Conservation (phyloP, 2,329 filamentous ascomycete genomes). For the Aureobasidium sp. region DNA sequence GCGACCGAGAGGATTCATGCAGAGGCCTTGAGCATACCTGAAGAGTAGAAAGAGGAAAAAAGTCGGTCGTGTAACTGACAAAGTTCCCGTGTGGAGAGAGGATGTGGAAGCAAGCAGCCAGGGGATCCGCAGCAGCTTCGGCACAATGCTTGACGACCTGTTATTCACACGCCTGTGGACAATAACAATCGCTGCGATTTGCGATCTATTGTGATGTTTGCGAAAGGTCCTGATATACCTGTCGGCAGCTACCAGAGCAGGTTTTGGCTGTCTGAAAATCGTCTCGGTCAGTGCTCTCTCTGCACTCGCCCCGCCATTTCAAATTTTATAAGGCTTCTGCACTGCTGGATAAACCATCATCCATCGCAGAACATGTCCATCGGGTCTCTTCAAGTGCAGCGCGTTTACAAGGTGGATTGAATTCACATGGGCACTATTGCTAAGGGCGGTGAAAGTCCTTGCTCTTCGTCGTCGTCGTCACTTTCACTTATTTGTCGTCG, state of each 20-base stretch:
- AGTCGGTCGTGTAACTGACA: conserved; percentile 1
- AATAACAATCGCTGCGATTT: neutral
- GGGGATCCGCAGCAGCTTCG: neutral
- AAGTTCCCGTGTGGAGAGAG: neutral
- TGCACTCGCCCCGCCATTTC: neutral
- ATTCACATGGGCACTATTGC: neutral
- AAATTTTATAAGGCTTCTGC: no score
- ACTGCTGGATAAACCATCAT: no score
- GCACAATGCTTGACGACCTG: neutral
- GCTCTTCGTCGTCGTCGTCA: neutral
- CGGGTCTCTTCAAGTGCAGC: neutral
- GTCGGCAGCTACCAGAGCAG: neutral
- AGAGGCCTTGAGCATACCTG: neutral
- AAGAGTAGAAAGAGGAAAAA: neutral
- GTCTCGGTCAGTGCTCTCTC: neutral
- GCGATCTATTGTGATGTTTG: neutral
- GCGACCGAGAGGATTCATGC: neutral
- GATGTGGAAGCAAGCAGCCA: neutral
- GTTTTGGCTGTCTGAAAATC: neutral
- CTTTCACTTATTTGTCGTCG: neutral
- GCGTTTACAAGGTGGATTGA: neutral
- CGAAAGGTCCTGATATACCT: neutral
- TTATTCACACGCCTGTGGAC: neutral
- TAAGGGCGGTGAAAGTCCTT: no score
- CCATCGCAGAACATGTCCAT: neutral